phyloP scores from a whole-genome alignment of 169 alveolate species.

The Plasmodium ovale region DNA sequence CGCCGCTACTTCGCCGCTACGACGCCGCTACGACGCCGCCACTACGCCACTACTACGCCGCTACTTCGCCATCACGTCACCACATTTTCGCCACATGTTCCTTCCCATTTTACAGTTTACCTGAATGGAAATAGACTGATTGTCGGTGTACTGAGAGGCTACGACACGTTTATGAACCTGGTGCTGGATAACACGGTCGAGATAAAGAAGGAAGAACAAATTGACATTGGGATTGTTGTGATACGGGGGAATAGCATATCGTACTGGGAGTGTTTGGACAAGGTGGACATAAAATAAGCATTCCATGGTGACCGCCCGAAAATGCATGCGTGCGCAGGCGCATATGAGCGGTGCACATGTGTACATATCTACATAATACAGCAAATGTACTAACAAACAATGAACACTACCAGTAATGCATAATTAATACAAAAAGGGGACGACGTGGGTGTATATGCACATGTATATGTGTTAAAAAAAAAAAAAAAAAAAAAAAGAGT shows the following conservation, averaged over 20 bases:
- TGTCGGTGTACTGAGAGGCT: slow-evolving; percentile 97
- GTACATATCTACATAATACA: too few relatives aligned
- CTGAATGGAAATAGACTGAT: slow-evolving; percentile 94
- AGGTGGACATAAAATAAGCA: slow-evolving; percentile 88
- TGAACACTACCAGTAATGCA: too few relatives aligned
- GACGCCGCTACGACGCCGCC: too few relatives aligned
- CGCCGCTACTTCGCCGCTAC: too few relatives aligned
- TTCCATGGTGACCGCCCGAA: too few relatives aligned
- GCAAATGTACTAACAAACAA: neutral
- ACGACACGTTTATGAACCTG: slow-evolving; percentile 98
- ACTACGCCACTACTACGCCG: too few relatives aligned
- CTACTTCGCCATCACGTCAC: too few relatives aligned
- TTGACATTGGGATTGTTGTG: slow-evolving; percentile 97
- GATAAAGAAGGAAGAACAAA: slow-evolving; percentile 88
- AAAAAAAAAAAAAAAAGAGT: too few relatives aligned
- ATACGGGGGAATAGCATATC: slow-evolving; percentile 98
- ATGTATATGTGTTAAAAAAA: neutral
- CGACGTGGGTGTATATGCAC: neutral
- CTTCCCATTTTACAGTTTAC: slow-evolving; percentile 81
- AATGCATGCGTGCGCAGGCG: too few relatives aligned
- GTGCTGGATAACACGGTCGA: slow-evolving; percentile 97
- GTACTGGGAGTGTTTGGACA: slow-evolving; percentile 99
- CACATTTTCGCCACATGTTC: neutral
- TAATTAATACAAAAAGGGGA: too few relatives aligned
- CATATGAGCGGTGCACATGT: too few relatives aligned